A percentile compares a stretch with the other conserved stretches of the same genome.
phyloP scores from a whole-genome alignment of 371 early-diverging fungal species.

The Astathelohania contejeani region DNA sequence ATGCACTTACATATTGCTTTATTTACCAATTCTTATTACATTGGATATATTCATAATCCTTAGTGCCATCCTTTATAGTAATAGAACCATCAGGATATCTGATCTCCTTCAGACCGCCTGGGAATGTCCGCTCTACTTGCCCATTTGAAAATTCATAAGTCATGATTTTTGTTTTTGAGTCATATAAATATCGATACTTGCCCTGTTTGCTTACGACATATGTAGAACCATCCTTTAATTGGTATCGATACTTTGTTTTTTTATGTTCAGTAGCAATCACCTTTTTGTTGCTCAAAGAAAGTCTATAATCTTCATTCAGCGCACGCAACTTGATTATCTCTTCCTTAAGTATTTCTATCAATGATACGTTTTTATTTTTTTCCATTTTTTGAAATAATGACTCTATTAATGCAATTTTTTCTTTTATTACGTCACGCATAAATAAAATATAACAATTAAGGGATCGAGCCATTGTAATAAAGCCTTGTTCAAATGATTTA shows the following conservation, averaged over 20 bases:
- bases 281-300: constrained; percentile 38
- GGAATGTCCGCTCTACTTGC: constrained; percentile 53
- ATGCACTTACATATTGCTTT: too few species aligned
- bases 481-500: too few species aligned
- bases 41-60: constrained; percentile 44
- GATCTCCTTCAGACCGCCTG: constrained; percentile 52
- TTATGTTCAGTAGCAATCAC: constrained; percentile 46
- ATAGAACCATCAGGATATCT: constrained; percentile 49
- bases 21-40: too few species aligned
- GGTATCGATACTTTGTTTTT: constrained; percentile 46
- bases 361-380: constrained; percentile 24
- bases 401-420: constrained; percentile 45
- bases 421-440: too few species aligned
- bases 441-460: too few species aligned
- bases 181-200: constrained; percentile 52
- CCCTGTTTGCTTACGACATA: constrained; percentile 47
- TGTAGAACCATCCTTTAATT: constrained; percentile 50
- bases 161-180: constrained; percentile 46
- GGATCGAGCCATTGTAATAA: too few species aligned
- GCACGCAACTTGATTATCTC: constrained; percentile 48
- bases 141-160: constrained; percentile 54
- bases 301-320: constrained; percentile 46
- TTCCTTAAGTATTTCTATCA: constrained; percentile 46
- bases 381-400: constrained; percentile 41
- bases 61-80: constrained; percentile 44